Evolutionary conservation across 257 asterid species (phyloP).

Genomic region (Fraxinus cuspidata): DNA sequence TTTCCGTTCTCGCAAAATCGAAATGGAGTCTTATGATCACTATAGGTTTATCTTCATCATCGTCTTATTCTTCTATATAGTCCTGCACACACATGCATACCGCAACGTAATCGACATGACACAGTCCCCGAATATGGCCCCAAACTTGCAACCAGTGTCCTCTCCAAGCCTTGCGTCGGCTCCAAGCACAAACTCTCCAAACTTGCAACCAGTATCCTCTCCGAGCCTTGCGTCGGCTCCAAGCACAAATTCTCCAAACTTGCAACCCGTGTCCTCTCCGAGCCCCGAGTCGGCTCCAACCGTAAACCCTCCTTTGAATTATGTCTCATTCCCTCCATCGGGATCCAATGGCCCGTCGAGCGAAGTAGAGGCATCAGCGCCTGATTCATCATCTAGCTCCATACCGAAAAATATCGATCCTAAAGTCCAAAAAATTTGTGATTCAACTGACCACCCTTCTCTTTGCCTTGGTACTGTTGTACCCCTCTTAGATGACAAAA

Average conservation of each 20-base stretch:
- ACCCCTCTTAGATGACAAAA: constrained; percentile 16
- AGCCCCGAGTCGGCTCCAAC: neutral
- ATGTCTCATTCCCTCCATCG: neutral
- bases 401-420: neutral
- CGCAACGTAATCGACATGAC: neutral
- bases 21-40: neutral
- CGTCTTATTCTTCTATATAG: neutral
- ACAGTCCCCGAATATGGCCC: neutral
- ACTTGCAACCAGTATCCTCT: neutral
- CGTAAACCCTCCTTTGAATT: neutral
- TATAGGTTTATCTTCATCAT: neutral
- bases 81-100: neutral
- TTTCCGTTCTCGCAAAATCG: neutral
- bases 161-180: neutral
- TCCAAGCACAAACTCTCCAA: neutral
- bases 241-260: no score
- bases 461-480: constrained; percentile 31
- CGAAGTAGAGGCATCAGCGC: neutral
- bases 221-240: neutral
- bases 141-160: neutral
- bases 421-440: constrained; percentile 29
- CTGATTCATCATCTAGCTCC: neutral
- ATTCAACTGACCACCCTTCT: constrained; percentile 34
- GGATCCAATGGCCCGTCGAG: neutral
- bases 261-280: no score